These are phyloP conservation scores for Xylaria sp. DNA, from an alignment of 2,329 filamentous ascomycete genomes.

Conservation along the genomic window DNA sequence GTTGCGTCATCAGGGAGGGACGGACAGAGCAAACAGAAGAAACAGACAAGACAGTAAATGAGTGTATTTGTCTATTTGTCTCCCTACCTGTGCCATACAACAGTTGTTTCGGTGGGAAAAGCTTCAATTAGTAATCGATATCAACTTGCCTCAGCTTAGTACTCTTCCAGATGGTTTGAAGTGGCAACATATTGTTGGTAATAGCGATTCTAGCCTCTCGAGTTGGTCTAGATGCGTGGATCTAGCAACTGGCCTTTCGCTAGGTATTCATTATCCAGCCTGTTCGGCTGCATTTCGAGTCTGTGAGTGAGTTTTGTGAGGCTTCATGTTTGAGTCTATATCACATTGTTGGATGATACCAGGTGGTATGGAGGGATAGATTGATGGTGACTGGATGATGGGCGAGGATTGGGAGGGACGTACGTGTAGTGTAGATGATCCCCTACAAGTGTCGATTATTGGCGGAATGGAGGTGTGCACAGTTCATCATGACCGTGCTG, in stretches of 20 bases:
- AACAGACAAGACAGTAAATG: neutral
- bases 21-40: neutral
- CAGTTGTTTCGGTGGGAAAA: neutral
- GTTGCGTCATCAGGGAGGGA: constrained; percentile 35
- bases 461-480: constrained; percentile 19
- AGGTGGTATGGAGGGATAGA: neutral
- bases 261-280: neutral
- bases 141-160: neutral
- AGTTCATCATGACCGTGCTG: constrained; percentile 7
- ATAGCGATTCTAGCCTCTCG: neutral
- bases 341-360: neutral
- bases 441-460: neutral
- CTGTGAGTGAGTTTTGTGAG: neutral
- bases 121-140: constrained; percentile 3
- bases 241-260: neutral
- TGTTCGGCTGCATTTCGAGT: neutral
- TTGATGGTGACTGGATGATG: neutral
- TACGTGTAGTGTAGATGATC: too few relatives aligned
- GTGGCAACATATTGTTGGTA: constrained; percentile 1
- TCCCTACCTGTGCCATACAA: too few relatives aligned
- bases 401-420: neutral
- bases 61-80: neutral
- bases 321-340: neutral
- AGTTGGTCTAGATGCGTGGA: constrained; percentile 1
- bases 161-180: neutral